phyloP scores from a whole-genome alignment of 306 rosid species.

The Acacia crassicarpa region DNA sequence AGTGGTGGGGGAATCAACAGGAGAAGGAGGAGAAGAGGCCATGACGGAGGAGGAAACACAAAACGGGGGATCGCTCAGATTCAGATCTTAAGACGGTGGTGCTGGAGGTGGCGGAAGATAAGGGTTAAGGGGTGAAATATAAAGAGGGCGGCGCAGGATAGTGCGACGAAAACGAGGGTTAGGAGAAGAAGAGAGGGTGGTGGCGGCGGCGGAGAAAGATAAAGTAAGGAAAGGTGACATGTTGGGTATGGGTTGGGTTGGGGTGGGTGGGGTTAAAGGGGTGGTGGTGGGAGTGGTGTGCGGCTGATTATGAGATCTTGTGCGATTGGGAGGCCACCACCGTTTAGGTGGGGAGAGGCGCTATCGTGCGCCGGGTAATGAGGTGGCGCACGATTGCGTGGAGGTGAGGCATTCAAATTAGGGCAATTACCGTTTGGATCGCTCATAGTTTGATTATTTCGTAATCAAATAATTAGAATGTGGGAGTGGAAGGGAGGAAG shows the following conservation, averaged over 20 bases:
- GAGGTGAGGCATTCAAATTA: too few species aligned
- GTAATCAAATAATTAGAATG: too few species aligned
- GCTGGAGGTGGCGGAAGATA: neutral
- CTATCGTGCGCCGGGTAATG: neutral
- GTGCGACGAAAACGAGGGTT: neutral
- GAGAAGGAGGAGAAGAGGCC: conserved; percentile 58
- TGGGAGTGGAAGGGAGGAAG: too few species aligned
- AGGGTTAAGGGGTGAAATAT: neutral
- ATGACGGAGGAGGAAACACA: neutral
- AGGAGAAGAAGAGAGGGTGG: neutral
- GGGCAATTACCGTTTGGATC: too few species aligned
- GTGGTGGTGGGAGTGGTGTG: conserved; percentile 38
- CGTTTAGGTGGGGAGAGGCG: conserved; percentile 54
- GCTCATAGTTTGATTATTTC: too few species aligned
- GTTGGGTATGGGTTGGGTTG: neutral
- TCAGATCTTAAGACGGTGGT: neutral
- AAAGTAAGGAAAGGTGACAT: conserved; percentile 40
- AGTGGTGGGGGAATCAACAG: conserved; percentile 13
- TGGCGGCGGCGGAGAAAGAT: conserved; percentile 32
- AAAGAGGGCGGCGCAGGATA: neutral
- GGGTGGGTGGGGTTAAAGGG: conserved; percentile 41
- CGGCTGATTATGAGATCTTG: conserved; percentile 79
- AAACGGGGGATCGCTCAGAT: neutral
- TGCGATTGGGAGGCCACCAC: conserved; percentile 70
- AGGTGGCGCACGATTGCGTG: too few species aligned